Base-by-base conservation (phyloP, 2,329 filamentous ascomycete genomes). In the Paraphaeosphaeria minitans region DNA sequence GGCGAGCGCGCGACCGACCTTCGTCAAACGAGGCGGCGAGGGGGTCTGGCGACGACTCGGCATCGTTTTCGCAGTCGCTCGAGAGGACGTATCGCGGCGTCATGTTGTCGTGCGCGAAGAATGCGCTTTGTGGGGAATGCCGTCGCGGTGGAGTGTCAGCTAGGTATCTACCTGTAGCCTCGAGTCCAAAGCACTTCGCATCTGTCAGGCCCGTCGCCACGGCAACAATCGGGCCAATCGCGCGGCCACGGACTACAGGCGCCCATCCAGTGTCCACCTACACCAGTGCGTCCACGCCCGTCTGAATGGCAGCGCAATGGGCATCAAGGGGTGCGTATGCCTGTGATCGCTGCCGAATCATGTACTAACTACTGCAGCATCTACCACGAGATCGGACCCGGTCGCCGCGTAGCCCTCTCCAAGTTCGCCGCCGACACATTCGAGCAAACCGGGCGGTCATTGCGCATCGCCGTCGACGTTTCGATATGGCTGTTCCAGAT, bases 401-500 rank as follows among this genome's bases (percentile, higher is more conserved):
- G 93, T 55, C 84, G 90, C 71, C 86, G 93, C 59, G 83, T 96
- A 55, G 89, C 95, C 19, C 83, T 99, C 10, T 87, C 91, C 35
- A 96, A 92, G 72, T 84, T 98, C 52, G 90, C 93, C 31, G 83
- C 93, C 47, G 86, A 93, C 49, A 89, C 91, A 66, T 85, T 96
- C 63, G 86, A 92, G 69, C 78, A 83, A 55, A 87, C 86, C 12
- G 84, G 85, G 24, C 85, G 89, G 1, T 93, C 93, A 0, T 81
- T 98, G 42, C 89, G 93, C 42, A 83, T 99, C 48, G 95, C 95
- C 41, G 90, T 99, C 64, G 95, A 99, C 74, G 90, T 96, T 66
- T 92, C 93, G 2, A 98, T 99, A 72, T 99, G 95, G 95, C 90
- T 97, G 46, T 98, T 97, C 72, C 95, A 99, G 72, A 89, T 89